Base-by-base conservation (phyloP, 495 filamentous ascomycete species). In the Aspergillus biplanus region DNA sequence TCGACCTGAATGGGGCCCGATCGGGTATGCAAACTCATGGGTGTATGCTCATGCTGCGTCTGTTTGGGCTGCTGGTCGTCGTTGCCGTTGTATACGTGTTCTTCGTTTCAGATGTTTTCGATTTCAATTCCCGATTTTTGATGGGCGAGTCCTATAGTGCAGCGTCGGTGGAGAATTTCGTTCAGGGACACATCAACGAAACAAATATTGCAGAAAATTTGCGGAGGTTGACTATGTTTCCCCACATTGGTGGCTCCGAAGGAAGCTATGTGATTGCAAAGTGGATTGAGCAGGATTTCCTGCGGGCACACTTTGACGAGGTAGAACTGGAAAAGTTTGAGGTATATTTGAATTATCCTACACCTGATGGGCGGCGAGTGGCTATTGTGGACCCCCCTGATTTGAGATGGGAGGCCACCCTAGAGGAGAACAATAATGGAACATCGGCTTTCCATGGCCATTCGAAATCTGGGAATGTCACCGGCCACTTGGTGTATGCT, bases 301-400 rank as follows among this genome's bases (percentile, higher is more conserved):
- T 74, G 65, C 83, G 77, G 34, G 87, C 87, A 59, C 84, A 84
- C 8, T 78, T 98, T 65, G 92, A 97, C 63, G 76, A 85, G 48
- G 86, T 96, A 33, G 71, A 79, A 44, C 80, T 89, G 65, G 90
- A 96, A 63, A 81, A 87, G 62, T 97, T 91, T 73, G 82, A 90
- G 66, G 93, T 96, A 4, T 98, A 97, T 72, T 73, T 98, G 63
- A 97, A 98, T 75, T 98, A 96, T 66, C 93, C 95, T 7, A 91
- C 84, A 67, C 69, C 78, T 2, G 89, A 82, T 54, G 93, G 92
- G 4, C 81, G 95, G 66, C 86, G 87, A 69, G 88, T 99, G 59
- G 86, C 92, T 52, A 91, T 98, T 56, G 74, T 97, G 52, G 87
- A 90, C 54, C 91, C 90, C 4, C 80, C 83, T 27, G 81, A 86